Base-by-base conservation (phyloP, 108 stramenopile species). In the Fistulifera solaris region DNA sequence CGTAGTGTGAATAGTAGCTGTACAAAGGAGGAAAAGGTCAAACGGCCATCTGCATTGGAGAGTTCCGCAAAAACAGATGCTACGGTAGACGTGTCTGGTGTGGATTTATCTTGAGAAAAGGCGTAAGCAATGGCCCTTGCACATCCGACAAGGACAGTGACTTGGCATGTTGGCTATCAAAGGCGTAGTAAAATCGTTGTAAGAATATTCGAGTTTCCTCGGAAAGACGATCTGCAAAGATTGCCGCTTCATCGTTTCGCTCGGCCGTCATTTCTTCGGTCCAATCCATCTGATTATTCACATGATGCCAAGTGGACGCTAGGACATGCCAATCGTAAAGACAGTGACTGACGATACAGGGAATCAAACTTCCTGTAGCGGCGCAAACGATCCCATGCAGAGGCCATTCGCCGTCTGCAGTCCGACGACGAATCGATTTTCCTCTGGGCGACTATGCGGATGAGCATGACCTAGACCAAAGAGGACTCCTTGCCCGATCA, bases 281-380 rank as follows among this genome's bases (percentile, higher is more conserved):
- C 57, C 74, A 79, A 43, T 79, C 78, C 70, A 75, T 69, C 42
- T 79, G 78, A 15, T 71, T 59, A 50, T 79, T 79, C 6, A 71
- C 56, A 8, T 18, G 4, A 35, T 57, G 47, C 78, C 78, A 79
- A 13, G 73, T 72, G 0, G 51, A 43, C 11, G 66, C 58, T 22
- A 79, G 53, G 10, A 70, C 52, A 47, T 79, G 70, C 59, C 57
- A 52, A 51, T 75, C 73, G 26, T 72, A 68, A 11, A 76, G 45
- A 1, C 55, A 19, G 53, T 78, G 77, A 2, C 66, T 66, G 21
- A 78, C 59, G 26, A 78, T 71, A 39, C 69, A 71, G 4, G 71
- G 63, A 11, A 71, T 26, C n/a, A 80, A 53, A 52, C 71, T 59
- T 0, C 78, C 78, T 28, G 71, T 73, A 25, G 63, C 47, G 14